Conservation (phyloP, 352 stramenopile species). For the Phytophthora multivora region DNA sequence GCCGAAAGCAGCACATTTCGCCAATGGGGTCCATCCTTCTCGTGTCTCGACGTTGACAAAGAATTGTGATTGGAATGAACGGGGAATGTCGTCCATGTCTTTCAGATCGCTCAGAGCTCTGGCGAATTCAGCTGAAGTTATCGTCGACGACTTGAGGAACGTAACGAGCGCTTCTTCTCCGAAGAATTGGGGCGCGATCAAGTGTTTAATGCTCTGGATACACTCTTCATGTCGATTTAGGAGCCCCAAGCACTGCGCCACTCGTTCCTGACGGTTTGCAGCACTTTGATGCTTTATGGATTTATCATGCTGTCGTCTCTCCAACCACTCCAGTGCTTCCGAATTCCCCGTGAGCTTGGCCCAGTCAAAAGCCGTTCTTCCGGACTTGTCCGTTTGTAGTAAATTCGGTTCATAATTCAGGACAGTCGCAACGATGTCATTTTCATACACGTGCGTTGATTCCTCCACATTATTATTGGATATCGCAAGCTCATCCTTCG, state of each 20-base stretch:
- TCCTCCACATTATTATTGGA: constrained; percentile 23
- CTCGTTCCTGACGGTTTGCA: constrained; percentile 38
- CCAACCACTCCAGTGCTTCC: constrained; percentile 37
- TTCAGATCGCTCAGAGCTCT: constrained; percentile 30
- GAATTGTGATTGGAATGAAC: constrained; percentile 31
- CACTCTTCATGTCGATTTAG: constrained; percentile 42
- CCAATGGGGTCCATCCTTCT: constrained; percentile 72
- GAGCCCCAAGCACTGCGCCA: constrained; percentile 43
- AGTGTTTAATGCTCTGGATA: constrained; percentile 29
- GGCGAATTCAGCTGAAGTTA: constrained; percentile 28
- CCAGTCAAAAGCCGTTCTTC: constrained; percentile 76
- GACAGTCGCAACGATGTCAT: constrained; percentile 50
- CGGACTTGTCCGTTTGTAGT: constrained; percentile 39
- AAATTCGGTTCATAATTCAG: constrained; percentile 51
- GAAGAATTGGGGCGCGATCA: constrained; percentile 48
- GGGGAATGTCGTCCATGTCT: background rate
- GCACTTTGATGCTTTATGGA: constrained; percentile 41
- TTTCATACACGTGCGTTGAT: constrained; percentile 42
- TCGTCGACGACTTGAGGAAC: constrained; percentile 33
- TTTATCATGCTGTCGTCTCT: constrained; percentile 39
- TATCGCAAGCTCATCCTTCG: background rate
- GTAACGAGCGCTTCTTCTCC: constrained; percentile 41
- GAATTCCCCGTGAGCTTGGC: constrained; percentile 54
- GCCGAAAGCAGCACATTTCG: constrained; percentile 64
- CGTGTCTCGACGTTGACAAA: constrained; percentile 63